Conservation (phyloP, 306 rosid genomes). For the Calophaca sinica region DNA sequence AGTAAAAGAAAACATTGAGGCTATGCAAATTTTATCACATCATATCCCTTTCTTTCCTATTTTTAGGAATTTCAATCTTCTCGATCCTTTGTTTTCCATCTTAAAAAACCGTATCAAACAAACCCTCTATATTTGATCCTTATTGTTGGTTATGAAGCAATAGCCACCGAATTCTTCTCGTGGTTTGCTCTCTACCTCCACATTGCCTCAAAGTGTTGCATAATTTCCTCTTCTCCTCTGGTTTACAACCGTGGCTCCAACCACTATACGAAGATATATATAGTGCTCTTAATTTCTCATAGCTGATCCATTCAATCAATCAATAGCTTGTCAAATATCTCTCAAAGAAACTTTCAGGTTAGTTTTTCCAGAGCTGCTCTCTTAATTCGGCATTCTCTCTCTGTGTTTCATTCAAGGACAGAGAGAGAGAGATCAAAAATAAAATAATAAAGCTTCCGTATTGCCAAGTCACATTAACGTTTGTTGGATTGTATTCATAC, state of each 20-base stretch:
- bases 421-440: conserved; percentile 41
- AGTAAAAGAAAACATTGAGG: background rate
- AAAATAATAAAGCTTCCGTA: conserved; percentile 35
- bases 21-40: background rate
- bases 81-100: background rate
- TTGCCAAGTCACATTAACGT: background rate
- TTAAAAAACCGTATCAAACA: background rate
- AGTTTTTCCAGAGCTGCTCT: background rate
- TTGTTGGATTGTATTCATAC: background rate
- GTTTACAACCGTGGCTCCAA: background rate
- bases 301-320: background rate
- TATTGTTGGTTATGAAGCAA: conserved; percentile 12
- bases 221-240: background rate
- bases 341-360: background rate
- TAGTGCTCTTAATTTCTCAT: background rate
- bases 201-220: conserved; percentile 9
- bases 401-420: conserved; percentile 37
- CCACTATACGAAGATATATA: background rate
- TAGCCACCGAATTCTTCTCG: background rate
- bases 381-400: conserved; percentile 24
- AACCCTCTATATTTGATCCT: background rate
- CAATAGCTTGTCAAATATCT: conserved; percentile 22
- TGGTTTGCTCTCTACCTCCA: background rate
- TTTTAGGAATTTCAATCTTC: background rate
- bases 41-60: background rate